Evolutionary conservation across 2,329 filamentous ascomycete species (phyloP).

Genomic region (Ascochyta viciae-villosae): DNA sequence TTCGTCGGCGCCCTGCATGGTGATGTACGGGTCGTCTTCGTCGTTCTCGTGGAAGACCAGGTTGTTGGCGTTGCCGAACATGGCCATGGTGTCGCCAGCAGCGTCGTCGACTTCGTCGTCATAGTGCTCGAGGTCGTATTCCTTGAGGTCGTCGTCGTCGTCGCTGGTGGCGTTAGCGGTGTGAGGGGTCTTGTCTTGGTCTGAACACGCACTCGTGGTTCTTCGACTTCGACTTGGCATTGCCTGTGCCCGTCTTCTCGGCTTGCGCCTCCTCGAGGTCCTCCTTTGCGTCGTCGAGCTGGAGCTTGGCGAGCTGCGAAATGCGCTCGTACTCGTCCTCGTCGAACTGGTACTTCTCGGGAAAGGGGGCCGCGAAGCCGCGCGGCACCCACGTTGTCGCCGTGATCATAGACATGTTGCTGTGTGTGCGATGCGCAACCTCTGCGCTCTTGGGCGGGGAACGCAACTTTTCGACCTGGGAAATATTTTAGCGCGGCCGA

Average conservation of each 20-base stretch:
- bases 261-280: slow-evolving; percentile 69
- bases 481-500: slow-evolving; percentile 14
- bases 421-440: slow-evolving; percentile 8
- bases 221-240: slow-evolving; percentile 24
- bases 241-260: slow-evolving; percentile 47
- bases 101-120: slow-evolving; percentile 80
- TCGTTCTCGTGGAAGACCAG: slow-evolving; percentile 93
- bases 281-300: slow-evolving; percentile 90
- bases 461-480: slow-evolving; percentile 20
- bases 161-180: slow-evolving; percentile 39
- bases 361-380: slow-evolving; percentile 58
- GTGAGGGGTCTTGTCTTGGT: background rate
- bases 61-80: slow-evolving; percentile 95
- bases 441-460: slow-evolving; percentile 11
- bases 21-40: slow-evolving; percentile 96
- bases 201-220: slow-evolving; percentile 27
- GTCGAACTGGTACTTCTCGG: slow-evolving; percentile 58
- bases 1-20: slow-evolving; percentile 71
- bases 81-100: slow-evolving; percentile 78
- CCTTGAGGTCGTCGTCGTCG: slow-evolving; percentile 84
- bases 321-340: slow-evolving; percentile 61
- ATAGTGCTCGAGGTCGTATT: slow-evolving; percentile 96
- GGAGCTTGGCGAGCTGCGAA: slow-evolving; percentile 61
- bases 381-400: slow-evolving; percentile 62
- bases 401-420: slow-evolving; percentile 62